Base-by-base conservation (phyloP, 2,329 filamentous ascomycete species). In the Hansfordia pulvinata region DNA sequence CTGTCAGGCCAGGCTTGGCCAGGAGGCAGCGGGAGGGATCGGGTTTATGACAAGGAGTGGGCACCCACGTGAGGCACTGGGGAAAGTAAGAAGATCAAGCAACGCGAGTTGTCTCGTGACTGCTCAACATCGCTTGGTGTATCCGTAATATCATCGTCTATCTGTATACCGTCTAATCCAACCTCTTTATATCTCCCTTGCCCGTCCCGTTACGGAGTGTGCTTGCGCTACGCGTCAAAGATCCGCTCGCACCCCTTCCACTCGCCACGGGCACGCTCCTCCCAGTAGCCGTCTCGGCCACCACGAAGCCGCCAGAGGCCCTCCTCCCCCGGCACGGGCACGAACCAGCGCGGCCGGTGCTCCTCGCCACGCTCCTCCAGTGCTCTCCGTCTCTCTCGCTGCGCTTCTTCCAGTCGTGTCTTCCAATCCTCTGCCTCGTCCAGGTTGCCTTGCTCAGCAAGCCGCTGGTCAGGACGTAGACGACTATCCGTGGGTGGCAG, bases 231-330 rank as follows among this genome's bases (percentile, higher is more conserved):
- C 8, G 34, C 39, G 2, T 46, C 42, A 20, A 47, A 47, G 16
- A 47, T 46, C 23, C 28, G 38, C 22, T 44, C 41, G 12, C 45
- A 30, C 23, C 41, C 38, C 35, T 44, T 46, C 44, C 43, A 46
- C 9, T 43, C 39, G 7, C 42, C 44, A 20, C 32, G 37, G 2
- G 28, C 19, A 13, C 88, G 69, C 53, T 83, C 77, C 46, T 93
- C 86, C 90, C 90, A 98, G 54, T 98, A 98, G 7, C 83, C 76
- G 11, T 92, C 84, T 52, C 78, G 85, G 12, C 85, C 84, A 3
- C 62, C 61, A 57, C 76, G 90, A 35, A 93, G 52, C 42, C 73
- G 68, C 81, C 81, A 82, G 8, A 78, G 62, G 44, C 80, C 74
- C 44, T 80, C 76, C 3, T 54, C 58, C 14, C 66, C 62, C n/a